Evolutionary conservation across 306 rosid species (phyloP), one percentile per base, ranked within the genome.

Genomic region (Pyrus betulifolia): DNA sequence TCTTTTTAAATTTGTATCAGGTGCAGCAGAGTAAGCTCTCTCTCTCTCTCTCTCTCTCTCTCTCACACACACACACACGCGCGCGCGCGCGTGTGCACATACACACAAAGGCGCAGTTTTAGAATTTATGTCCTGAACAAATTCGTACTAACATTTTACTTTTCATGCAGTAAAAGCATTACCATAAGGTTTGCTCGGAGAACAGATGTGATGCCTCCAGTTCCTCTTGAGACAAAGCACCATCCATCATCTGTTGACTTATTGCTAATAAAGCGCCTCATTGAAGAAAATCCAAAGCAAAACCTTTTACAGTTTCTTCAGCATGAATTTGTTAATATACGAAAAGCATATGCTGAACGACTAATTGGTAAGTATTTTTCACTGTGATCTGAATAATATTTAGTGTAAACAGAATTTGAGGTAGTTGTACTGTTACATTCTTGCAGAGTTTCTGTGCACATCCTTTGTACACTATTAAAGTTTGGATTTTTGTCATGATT

Each of bases 181-280:
- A 84, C 97, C 51, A 81, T 94, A 83, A 90, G 89, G 82, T 94
- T 94, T 86, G 79, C 97, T 46, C 88, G 98, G 76, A 92, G 98
- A 89, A 92, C 98, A 1, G 97, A 94, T 82, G 98, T 92, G 25
- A 94, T 92, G 98, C 98, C 98, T 42, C 90, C 98, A 42, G 82
- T 92, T 83, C 98, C 98, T 76, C 78, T 89, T 46, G 97, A 90
- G 88, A 94, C 98, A 67, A 94, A 94, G 89, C 95, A 92, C 78
- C 97, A 94, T 78, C 98, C 98, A 21, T 94, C 98, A 4, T 86
- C 98, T 45, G 93, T 94, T 75, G 95, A 94, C 89, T 86, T 94
- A 78, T 81, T 94, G 79, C 84, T 94, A 78, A 92, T 94, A 79
- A 94, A 94, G 77, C 87, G 97, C 77, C 97, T 94, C 58, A 90